Evolutionary conservation across 2,329 filamentous ascomycete genomes (phyloP).

Genomic region (Neoscytalidium dimidiatum): DNA sequence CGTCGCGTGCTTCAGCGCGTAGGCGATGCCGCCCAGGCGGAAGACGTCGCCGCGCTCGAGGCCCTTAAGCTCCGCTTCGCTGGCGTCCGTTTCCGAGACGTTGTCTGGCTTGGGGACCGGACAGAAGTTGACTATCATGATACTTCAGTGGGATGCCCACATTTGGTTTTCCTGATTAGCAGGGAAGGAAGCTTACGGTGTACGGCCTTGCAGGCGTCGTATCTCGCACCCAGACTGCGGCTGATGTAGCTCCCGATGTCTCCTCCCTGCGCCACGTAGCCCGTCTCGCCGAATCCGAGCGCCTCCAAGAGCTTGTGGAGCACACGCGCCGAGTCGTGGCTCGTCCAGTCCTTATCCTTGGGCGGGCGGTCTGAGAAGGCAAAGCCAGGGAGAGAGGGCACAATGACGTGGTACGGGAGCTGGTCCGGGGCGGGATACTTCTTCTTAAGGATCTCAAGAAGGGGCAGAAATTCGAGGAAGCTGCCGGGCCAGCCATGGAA

Average conservation of each 20-base stretch:
- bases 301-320: slow-evolving; percentile 57
- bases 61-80: slow-evolving; percentile 24
- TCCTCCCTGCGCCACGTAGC: slow-evolving; percentile 60
- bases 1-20: slow-evolving; percentile 56
- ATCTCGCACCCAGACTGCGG: slow-evolving; percentile 40
- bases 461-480: slow-evolving; percentile 60
- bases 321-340: slow-evolving; percentile 44
- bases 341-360: slow-evolving; percentile 46
- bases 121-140: slow-evolving; percentile 18
- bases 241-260: slow-evolving; percentile 55
- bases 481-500: slow-evolving; percentile 60
- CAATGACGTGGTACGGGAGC: slow-evolving; percentile 60
- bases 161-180: not conserved
- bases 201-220: slow-evolving; percentile 51
- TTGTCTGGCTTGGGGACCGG: slow-evolving; percentile 27
- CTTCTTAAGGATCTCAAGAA: slow-evolving; percentile 48
- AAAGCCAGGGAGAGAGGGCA: slow-evolving; percentile 60
- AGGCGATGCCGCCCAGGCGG: slow-evolving; percentile 48
- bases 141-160: not conserved
- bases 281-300: slow-evolving; percentile 52
- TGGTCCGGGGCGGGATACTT: slow-evolving; percentile 50
- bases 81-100: slow-evolving; percentile 22
- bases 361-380: slow-evolving; percentile 52
- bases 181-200: slow-evolving; percentile 27
- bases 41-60: slow-evolving; percentile 34